phyloP scores from a whole-genome alignment of 1,139 yeast species.

The Saccharomyces uvarum region DNA sequence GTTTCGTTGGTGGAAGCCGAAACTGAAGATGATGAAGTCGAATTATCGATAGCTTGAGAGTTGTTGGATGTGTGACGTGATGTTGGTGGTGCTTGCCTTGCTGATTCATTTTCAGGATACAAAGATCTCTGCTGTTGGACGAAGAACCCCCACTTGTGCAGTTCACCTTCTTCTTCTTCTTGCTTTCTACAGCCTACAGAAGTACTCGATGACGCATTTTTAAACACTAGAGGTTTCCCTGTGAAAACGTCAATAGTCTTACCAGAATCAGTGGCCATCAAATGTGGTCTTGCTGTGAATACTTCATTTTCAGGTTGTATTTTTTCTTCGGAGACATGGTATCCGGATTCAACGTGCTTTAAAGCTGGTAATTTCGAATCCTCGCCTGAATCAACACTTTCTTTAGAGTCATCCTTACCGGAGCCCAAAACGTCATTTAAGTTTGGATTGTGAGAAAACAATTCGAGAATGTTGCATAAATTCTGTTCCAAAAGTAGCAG shows the following conservation, averaged over 20 bases:
- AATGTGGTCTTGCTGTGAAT: slow-evolving; percentile 42
- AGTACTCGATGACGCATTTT: slow-evolving; percentile 51
- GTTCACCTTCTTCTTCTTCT: slow-evolving; percentile 85
- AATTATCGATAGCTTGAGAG: slow-evolving; percentile 6
- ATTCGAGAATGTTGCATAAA: slow-evolving; percentile 51
- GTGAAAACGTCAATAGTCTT: slow-evolving; percentile 57
- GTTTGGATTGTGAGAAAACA: slow-evolving; percentile 35
- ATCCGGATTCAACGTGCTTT: slow-evolving; percentile 17
- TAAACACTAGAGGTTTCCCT: slow-evolving; percentile 60
- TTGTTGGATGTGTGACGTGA: neutral
- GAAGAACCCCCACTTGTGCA: slow-evolving; percentile 71
- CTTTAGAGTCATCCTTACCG: neutral
- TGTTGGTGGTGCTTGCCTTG: slow-evolving; percentile 1
- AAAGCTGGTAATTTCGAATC: slow-evolving; percentile 9
- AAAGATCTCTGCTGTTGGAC: slow-evolving; percentile 51
- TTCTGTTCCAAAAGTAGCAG: slow-evolving; percentile 57
- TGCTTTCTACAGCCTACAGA: slow-evolving; percentile 65
- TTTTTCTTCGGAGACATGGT: slow-evolving; percentile 2
- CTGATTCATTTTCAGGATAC: slow-evolving; percentile 30
- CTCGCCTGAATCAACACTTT: neutral
- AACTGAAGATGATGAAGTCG: slow-evolving; percentile 10
- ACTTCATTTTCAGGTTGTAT: slow-evolving; percentile 10
- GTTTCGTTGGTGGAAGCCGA: slow-evolving; percentile 12
- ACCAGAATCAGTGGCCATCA: slow-evolving; percentile 56
- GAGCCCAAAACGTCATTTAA: slow-evolving; percentile 13